phyloP scores from a whole-genome alignment of 202 grass and related monocot species.

The Bolboschoenoplectus hybrid region DNA sequence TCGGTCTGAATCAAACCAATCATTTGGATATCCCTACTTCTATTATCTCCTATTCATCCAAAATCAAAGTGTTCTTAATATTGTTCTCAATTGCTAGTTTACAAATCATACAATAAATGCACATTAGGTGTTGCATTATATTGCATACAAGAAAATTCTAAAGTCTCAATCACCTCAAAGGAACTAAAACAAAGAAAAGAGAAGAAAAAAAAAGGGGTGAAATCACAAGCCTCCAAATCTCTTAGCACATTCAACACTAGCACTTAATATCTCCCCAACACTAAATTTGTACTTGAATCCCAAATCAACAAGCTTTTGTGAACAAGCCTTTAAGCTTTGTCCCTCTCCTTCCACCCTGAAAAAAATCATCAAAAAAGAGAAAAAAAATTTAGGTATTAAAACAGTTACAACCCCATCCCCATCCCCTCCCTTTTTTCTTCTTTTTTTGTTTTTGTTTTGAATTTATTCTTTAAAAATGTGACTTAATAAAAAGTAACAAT shows the following conservation, averaged over 20 bases:
- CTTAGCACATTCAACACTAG: constrained; percentile 54
- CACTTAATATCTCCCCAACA: constrained; percentile 57
- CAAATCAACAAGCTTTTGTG: constrained; percentile 55
- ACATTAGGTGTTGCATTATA: no score
- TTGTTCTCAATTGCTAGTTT: no score
- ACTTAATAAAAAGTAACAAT: no score
- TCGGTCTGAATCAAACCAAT: no score
- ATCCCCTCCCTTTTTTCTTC: not conserved
- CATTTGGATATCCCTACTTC: no score
- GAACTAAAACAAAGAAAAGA: not conserved
- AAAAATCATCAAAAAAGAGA: not conserved
- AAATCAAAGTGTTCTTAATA: no score
- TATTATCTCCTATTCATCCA: no score
- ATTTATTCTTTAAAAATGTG: not conserved
- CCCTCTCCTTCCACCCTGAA: constrained; percentile 54
- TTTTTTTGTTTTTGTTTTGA: constrained; percentile 33
- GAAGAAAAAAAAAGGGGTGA: not conserved
- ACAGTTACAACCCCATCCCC: not conserved
- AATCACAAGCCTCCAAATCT: constrained; percentile 44
- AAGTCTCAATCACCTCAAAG: not conserved
- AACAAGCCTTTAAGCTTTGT: constrained; percentile 28
- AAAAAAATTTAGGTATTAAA: not conserved
- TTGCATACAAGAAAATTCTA: no score
- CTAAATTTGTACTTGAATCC: constrained; percentile 61
- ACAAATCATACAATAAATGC: no score